These are phyloP conservation scores for Caloboletus firmus DNA, from an alignment of 1,284 basidiomycete genomes.

Conservation along the genomic window DNA sequence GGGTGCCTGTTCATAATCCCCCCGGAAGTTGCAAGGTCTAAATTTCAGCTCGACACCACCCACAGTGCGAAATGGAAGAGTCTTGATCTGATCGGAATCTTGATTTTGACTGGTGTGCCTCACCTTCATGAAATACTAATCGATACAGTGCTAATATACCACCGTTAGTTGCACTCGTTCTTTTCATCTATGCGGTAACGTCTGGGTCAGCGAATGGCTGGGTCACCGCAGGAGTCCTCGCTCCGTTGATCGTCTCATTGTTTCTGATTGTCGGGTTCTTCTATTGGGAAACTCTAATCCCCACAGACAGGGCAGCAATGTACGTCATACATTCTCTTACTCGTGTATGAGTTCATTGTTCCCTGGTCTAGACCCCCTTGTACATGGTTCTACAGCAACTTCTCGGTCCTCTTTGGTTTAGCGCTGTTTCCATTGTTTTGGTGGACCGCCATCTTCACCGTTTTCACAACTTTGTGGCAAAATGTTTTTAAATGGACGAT, in stretches of 20 bases:
- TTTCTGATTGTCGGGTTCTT: conserved; percentile 39
- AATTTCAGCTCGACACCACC: neutral
- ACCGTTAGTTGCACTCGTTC: too few species aligned
- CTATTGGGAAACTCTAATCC: conserved; percentile 36
- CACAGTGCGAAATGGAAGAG: conserved; percentile 10
- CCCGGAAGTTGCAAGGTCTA: neutral
- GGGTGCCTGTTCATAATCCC: too few species aligned
- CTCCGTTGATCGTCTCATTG: conserved; percentile 39
- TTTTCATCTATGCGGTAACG: conserved; percentile 45
- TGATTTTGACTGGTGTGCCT: conserved; percentile 31
- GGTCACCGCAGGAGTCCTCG: conserved; percentile 35
- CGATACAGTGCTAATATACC: conserved; percentile 5
- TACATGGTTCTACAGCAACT: conserved; percentile 43
- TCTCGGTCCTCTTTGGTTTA: conserved; percentile 39
- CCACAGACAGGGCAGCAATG: too few species aligned
- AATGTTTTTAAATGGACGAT: conserved; percentile 37
- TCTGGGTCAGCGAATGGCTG: conserved; percentile 41
- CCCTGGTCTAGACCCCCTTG: conserved; percentile 34
- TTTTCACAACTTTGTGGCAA: conserved; percentile 41
- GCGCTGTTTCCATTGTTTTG: too few species aligned
- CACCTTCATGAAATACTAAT: neutral
- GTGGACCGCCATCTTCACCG: conserved; percentile 35
- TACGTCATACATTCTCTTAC: too few species aligned
- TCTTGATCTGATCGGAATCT: conserved; percentile 24
- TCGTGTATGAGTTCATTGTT: too few species aligned